These are phyloP conservation scores for Fusarium incarnatum DNA, from an alignment of 2,329 filamentous ascomycete genomes.

Conservation along the genomic window DNA sequence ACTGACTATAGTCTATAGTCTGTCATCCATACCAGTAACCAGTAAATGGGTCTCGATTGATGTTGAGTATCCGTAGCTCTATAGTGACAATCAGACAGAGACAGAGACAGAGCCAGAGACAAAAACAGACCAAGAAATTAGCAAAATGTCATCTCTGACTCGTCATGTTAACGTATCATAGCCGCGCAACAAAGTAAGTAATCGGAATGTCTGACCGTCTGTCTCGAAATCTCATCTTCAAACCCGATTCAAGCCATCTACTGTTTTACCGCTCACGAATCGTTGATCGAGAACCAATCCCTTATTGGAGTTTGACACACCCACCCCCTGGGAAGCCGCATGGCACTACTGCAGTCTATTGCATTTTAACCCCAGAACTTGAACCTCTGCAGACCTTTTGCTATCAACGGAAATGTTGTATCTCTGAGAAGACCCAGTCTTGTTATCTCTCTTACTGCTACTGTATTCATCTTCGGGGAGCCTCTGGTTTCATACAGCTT, in stretches of 20 bases:
- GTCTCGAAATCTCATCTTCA: slow-evolving; percentile 31
- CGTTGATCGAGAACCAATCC: not conserved
- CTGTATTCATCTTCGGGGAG: no score
- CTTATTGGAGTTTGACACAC: slow-evolving; percentile 17
- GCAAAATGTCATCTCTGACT: not conserved
- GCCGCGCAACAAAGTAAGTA: slow-evolving; percentile 3
- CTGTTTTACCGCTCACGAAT: slow-evolving; percentile 27
- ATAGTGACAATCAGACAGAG: not conserved
- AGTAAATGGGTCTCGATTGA: not conserved
- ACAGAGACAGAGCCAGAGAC: not conserved
- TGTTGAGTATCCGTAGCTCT: not conserved
- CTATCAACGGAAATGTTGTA: slow-evolving; percentile 1
- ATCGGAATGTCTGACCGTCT: slow-evolving; percentile 3
- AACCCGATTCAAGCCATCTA: slow-evolving; percentile 26
- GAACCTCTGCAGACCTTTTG: slow-evolving; percentile 19
- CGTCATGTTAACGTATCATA: slow-evolving; percentile 3
- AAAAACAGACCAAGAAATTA: not conserved
- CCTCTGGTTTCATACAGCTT: not conserved
- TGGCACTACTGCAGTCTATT: slow-evolving; percentile 42
- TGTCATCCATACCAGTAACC: not conserved
- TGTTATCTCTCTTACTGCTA: not conserved
- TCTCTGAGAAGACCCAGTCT: not conserved
- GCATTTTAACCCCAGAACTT: slow-evolving; percentile 28
- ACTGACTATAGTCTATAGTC: slow-evolving; percentile 1
- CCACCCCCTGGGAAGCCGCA: slow-evolving; percentile 40